Evolutionary conservation across 768 basidiomycete genomes (phyloP), one percentile per base, ranked within the genome.

Genomic region (Rhodotorula taiwanensis): DNA sequence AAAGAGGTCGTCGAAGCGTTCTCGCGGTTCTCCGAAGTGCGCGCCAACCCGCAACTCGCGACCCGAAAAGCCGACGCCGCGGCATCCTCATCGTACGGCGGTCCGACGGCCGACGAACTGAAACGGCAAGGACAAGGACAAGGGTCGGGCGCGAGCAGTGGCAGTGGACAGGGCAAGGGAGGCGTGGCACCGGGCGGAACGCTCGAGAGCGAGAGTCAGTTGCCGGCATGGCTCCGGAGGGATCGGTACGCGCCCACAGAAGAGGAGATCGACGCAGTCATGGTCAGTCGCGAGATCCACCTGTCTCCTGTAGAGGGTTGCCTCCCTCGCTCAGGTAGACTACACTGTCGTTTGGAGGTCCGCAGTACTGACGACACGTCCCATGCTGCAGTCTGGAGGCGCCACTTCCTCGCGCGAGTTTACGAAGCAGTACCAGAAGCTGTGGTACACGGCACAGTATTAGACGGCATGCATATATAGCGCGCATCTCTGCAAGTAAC

Each of bases 391-490:
- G 57, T 28, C 50, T 16, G 49, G 55, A 4, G 39, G 43, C 42
- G 45, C 50, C 1, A 33, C 52, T 16, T 14, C 8, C 20, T 10
- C 53, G 8, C 28, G 30, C 28, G 34, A 43, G 11, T 43, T 68
- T 20, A 63, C 58, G 21, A 43, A 52, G 51, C 58, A 45, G 21
- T 50, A 34, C 41, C 42, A 60, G 47, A 45, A 57, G 36, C 52
- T 44, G 44, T 68, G 67, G 67, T 58, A 68, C 58, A 56, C 47
- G 6, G 54, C 55, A 2, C 64, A 66, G 54, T 43, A 60, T 45
- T 66, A 47, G 43, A n/a, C 10, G 27, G 9, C 13, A 18, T 21
- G 11, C 4, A 28, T 25, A n/a, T 28, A 9, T 27, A 10, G 16
- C 7, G 43, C 43, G 7, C 43, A 44, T 21, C 23, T 18, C 43